Percentiles rank a stretch among this genome's conserved stretches.
These are phyloP conservation scores for Diaporthe aspalathi DNA, from an alignment of 2,329 filamentous ascomycete genomes.

Conservation along the genomic window DNA sequence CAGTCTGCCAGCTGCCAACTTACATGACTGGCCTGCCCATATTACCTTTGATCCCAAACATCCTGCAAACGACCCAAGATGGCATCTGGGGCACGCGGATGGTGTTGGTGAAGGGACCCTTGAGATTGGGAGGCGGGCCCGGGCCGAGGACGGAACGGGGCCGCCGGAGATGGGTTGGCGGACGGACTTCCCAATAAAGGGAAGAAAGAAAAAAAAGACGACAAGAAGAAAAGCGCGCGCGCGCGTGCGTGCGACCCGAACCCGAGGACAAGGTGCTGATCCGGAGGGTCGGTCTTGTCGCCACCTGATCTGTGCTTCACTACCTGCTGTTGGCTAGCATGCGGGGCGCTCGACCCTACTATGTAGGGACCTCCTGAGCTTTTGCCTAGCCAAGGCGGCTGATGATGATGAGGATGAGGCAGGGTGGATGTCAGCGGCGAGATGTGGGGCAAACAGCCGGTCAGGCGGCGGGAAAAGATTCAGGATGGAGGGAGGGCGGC, in stretches of 20 bases:
- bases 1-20: not conserved
- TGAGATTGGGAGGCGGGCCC: not conserved
- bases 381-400: not conserved
- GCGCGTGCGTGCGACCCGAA: not conserved
- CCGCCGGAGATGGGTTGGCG: too few species aligned
- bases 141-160: conserved; percentile 13
- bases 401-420: not conserved
- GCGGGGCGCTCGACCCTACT: not conserved
- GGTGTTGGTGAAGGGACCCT: not conserved
- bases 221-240: not conserved
- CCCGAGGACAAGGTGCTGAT: not conserved
- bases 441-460: not conserved
- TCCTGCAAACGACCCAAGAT: not conserved
- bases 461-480: not conserved
- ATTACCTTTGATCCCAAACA: not conserved
- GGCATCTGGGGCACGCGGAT: not conserved
- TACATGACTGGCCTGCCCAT: not conserved
- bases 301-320: not conserved
- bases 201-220: not conserved
- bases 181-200: not conserved
- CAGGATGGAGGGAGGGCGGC: not conserved
- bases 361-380: not conserved
- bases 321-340: not conserved
- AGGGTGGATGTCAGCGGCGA: conserved; percentile 7
- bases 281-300: not conserved